These are phyloP conservation scores for Pachyrhizus erosus DNA, from an alignment of 306 rosid genomes.

Conservation along the genomic window DNA sequence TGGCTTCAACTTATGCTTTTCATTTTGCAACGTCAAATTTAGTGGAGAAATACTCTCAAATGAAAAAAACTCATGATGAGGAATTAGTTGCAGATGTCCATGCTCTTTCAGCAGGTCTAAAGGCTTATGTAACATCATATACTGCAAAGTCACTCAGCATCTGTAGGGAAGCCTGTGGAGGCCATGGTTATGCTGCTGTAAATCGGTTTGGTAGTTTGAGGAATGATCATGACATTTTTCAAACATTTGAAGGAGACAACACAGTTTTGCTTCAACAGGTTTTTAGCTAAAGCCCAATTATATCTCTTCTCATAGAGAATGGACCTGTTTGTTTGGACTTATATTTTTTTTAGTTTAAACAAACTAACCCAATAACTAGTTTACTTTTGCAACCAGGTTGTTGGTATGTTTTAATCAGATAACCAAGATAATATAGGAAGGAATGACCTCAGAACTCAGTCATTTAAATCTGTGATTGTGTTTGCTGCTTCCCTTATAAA, in stretches of 20 bases:
- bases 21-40: conserved; percentile 74
- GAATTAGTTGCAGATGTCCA: conserved; percentile 86
- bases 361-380: not conserved
- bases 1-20: conserved; percentile 93
- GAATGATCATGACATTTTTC: conserved; percentile 98
- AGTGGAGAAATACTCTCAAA: conserved; percentile 82
- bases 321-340: too few relatives aligned
- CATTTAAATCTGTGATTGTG: not conserved
- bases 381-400: conserved; percentile 24
- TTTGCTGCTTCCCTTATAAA: not conserved
- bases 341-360: too few relatives aligned
- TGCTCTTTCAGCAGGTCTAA: conserved; percentile 90
- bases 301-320: conserved; percentile 4
- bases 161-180: conserved; percentile 99
- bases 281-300: conserved; percentile 25
- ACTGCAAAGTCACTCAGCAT: conserved; percentile 89
- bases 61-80: conserved; percentile 84
- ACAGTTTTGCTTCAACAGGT: conserved; percentile 99
- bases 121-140: conserved; percentile 87
- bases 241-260: conserved; percentile 99
- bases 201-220: conserved; percentile 88
- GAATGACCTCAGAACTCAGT: conserved; percentile 1
- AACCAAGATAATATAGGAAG: conserved; percentile 1
- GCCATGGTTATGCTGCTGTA: conserved; percentile 98
- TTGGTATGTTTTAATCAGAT: conserved; percentile 20